Conservation (phyloP, 2,329 filamentous ascomycete species). For the Penicillium sp. region DNA sequence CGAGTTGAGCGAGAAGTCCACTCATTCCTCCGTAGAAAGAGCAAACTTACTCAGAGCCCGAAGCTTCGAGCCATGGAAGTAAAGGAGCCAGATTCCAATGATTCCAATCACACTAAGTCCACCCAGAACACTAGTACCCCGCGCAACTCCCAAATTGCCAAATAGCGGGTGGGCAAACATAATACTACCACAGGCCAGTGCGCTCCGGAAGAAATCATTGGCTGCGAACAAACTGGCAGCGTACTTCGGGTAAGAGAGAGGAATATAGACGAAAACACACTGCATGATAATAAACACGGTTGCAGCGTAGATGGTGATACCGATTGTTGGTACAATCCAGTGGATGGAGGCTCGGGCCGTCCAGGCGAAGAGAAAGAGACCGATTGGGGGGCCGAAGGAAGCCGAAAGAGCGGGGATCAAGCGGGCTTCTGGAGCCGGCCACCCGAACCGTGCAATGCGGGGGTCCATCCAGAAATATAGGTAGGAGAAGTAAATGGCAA, state of each 20-base stretch:
- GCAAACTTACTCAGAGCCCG: constrained; percentile 36
- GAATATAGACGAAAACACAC: constrained; percentile 44
- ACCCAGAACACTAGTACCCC: constrained; percentile 35
- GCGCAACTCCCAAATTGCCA: constrained; percentile 33
- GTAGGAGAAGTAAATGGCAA: constrained; percentile 53
- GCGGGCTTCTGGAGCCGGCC: constrained; percentile 54
- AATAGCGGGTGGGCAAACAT: constrained; percentile 38
- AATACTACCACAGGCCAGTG: constrained; percentile 24
- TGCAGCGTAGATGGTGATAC: constrained; percentile 42
- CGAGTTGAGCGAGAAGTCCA: neutral
- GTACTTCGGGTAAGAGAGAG: constrained; percentile 35
- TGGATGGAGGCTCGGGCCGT: constrained; percentile 30
- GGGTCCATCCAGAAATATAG: constrained; percentile 54
- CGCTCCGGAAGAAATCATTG: constrained; percentile 36
- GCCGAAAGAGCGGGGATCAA: constrained; percentile 56
- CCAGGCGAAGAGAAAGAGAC: constrained; percentile 56
- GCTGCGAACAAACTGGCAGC: constrained; percentile 38
- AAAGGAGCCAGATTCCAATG: constrained; percentile 36
- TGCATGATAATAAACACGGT: constrained; percentile 44
- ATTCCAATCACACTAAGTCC: constrained; percentile 39
- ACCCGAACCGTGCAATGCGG: constrained; percentile 50
- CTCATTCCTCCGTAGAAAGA: constrained; percentile 6
- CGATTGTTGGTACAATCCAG: constrained; percentile 41
- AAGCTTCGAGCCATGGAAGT: constrained; percentile 31
- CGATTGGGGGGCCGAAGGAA: constrained; percentile 55